phyloP scores from a whole-genome alignment of 495 filamentous ascomycete genomes.

The Aspergillus saccharolyticus region DNA sequence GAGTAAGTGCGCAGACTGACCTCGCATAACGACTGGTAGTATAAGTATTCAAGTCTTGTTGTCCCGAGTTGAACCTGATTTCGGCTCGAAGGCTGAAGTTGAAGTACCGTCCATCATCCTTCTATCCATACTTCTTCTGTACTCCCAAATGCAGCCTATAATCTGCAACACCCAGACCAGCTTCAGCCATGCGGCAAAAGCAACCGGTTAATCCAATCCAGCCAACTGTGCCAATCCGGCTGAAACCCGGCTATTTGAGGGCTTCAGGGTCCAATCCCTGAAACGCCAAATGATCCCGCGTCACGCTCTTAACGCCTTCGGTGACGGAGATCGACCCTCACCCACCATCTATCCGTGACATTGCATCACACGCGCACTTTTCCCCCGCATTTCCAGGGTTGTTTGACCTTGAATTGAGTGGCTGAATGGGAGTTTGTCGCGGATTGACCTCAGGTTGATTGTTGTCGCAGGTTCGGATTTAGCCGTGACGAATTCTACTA shows the following conservation, averaged over 20 bases:
- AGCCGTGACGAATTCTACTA: background rate
- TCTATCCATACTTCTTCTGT: too few species aligned
- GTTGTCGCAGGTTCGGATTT: background rate
- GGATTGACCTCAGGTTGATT: background rate
- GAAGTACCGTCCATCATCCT: too few species aligned
- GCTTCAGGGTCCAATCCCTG: background rate
- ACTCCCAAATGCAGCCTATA: too few species aligned
- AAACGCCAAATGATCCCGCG: background rate
- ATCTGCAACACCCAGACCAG: too few species aligned
- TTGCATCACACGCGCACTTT: background rate
- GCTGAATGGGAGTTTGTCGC: background rate
- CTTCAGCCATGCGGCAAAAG: background rate
- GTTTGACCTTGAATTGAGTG: background rate
- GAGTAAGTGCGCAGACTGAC: too few species aligned
- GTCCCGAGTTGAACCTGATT: too few species aligned
- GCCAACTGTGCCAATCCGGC: background rate
- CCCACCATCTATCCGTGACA: background rate
- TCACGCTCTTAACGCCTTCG: background rate
- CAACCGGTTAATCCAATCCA: background rate
- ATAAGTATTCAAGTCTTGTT: too few species aligned
- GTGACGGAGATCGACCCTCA: background rate
- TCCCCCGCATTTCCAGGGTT: background rate
- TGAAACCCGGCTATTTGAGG: background rate
- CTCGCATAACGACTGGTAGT: too few species aligned
- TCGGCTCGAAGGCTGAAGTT: too few species aligned